Percentiles rank a stretch among this genome's conserved stretches.
phyloP scores from a whole-genome alignment of 225 moss, liverwort and hornwort genomes.

The Asterella californica region DNA sequence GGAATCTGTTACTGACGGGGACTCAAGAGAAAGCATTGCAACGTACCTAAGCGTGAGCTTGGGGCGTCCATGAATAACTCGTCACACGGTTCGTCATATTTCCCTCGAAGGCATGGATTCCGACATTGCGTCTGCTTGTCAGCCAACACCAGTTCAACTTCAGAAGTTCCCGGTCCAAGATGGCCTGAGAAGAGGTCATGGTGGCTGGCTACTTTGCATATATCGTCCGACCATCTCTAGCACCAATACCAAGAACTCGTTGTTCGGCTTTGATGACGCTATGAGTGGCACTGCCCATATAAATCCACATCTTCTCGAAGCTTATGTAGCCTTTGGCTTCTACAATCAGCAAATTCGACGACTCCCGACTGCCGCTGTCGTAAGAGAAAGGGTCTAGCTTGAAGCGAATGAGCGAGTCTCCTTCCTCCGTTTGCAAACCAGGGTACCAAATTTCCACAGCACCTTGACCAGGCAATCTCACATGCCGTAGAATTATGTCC shows the following conservation, averaged over 20 bases:
- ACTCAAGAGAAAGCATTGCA: no score
- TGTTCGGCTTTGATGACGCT: conserved; percentile 31
- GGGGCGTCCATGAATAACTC: no score
- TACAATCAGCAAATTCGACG: conserved; percentile 24
- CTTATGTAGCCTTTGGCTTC: conserved; percentile 36
- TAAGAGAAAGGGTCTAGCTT: conserved; percentile 39
- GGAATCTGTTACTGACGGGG: no score
- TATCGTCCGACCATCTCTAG: not conserved
- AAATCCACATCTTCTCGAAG: conserved; percentile 37
- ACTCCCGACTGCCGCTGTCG: conserved; percentile 12
- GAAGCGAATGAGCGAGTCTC: conserved; percentile 35
- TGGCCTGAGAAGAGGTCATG: no score
- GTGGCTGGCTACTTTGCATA: conserved; percentile 12
- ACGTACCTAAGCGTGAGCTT: no score
- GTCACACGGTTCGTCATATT: no score
- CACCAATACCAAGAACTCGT: conserved; percentile 16
- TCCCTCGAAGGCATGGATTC: no score
- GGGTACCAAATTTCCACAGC: conserved; percentile 33
- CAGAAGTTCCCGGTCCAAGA: no score
- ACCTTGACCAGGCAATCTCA: conserved; percentile 29
- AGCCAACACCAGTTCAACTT: no score
- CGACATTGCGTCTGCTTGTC: no score
- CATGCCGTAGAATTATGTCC: conserved; percentile 38
- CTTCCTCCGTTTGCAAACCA: conserved; percentile 37
- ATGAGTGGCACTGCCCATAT: conserved; percentile 36